phyloP scores from a whole-genome alignment of 441 rosid species.

The Adansonia rubrostipa region DNA sequence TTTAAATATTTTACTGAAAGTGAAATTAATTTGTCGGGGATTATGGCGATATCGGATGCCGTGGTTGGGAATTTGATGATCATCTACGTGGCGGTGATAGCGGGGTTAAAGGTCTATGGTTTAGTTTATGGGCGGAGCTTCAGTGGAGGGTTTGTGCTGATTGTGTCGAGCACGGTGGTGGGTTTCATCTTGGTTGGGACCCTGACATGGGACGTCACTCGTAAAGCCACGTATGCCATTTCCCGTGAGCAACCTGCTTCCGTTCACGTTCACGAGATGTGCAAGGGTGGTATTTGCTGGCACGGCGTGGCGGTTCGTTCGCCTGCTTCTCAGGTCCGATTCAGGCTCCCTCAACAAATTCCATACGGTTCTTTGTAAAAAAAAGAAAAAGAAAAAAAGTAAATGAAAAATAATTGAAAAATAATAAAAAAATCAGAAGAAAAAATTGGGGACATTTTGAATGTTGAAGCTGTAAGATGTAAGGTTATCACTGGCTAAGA shows the following conservation, averaged over 20 bases:
- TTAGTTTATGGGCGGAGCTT: slow-evolving; percentile 61
- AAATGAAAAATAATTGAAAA: no score
- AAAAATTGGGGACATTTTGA: background rate
- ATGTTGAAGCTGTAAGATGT: slow-evolving; percentile 13
- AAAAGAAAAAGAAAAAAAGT: no score
- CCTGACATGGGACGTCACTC: slow-evolving; percentile 88
- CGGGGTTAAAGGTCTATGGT: slow-evolving; percentile 70
- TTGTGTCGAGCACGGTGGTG: slow-evolving; percentile 64
- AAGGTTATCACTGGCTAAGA: background rate
- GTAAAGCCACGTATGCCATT: slow-evolving; percentile 62
- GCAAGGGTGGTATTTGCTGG: slow-evolving; percentile 97
- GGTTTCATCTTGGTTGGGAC: slow-evolving; percentile 65
- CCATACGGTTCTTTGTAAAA: slow-evolving; percentile 31
- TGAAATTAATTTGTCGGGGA: background rate
- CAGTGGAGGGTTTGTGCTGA: slow-evolving; percentile 69
- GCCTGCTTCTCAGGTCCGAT: slow-evolving; percentile 92
- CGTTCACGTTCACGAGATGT: slow-evolving; percentile 50
- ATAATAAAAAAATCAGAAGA: background rate
- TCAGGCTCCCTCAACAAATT: slow-evolving; percentile 74
- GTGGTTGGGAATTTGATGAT: slow-evolving; percentile 79
- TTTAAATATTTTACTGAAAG: no score
- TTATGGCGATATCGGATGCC: slow-evolving; percentile 78
- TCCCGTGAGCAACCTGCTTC: slow-evolving; percentile 47
- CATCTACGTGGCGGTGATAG: slow-evolving; percentile 81
- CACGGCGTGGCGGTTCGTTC: slow-evolving; percentile 93